Percentiles rank a stretch among this genome's conserved stretches.
Evolutionary conservation across 768 basidiomycete species (phyloP).

Genomic region (Phlebiopsis flavidoalba): DNA sequence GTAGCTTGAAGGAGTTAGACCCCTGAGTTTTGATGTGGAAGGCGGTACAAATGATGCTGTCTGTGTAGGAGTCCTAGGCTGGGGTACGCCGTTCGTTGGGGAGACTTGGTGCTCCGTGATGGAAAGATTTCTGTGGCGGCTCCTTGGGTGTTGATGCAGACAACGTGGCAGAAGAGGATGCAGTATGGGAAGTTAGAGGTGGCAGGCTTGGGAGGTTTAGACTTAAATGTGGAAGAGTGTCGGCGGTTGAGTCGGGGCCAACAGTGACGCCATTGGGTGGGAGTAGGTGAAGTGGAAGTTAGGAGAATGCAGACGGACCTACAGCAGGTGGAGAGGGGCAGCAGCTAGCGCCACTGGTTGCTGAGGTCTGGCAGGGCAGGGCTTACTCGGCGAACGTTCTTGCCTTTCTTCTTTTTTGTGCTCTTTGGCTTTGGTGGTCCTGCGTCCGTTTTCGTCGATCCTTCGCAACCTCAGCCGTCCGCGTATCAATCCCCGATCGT

Average conservation of each 20-base stretch:
- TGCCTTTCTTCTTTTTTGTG: not conserved
- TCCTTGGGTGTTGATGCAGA: not conserved
- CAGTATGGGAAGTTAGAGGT: not conserved
- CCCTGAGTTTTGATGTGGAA: too few relatives aligned
- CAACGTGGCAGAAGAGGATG: not conserved
- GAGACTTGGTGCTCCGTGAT: too few relatives aligned
- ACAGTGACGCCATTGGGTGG: too few relatives aligned
- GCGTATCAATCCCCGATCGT: too few relatives aligned
- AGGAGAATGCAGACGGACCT: too few relatives aligned
- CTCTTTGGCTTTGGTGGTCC: not conserved
- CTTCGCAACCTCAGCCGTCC: slow-evolving; percentile 5
- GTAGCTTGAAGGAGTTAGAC: not conserved
- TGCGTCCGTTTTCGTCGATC: slow-evolving; percentile 15
- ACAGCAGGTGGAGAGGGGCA: too few relatives aligned
- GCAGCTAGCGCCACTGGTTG: too few relatives aligned
- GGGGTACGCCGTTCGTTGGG: not conserved
- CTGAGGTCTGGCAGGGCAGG: not conserved
- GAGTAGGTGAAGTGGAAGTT: too few relatives aligned
- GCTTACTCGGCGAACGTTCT: not conserved
- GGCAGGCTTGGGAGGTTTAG: not conserved
- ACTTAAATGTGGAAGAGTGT: not conserved
- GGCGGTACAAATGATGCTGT: not conserved
- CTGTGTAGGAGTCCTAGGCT: not conserved
- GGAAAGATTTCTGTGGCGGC: not conserved
- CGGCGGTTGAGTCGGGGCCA: not conserved